Evolutionary conservation across 306 rosid species (phyloP).

Genomic region (Cucumis melo): DNA sequence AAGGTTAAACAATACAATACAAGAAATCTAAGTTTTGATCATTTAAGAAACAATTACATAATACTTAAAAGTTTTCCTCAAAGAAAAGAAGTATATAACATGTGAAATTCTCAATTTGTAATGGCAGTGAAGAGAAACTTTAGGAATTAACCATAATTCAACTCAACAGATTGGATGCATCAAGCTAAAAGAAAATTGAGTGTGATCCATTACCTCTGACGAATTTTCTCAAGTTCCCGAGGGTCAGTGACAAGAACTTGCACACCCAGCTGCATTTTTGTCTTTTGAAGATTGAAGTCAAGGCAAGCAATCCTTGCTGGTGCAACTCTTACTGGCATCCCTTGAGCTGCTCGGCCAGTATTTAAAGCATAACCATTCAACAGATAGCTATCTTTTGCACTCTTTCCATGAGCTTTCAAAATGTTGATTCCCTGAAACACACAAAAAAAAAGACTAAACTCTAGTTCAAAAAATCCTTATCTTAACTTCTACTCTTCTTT

Average conservation of each 20-base stretch:
- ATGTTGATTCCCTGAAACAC: slow-evolving; percentile 66
- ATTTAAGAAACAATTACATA: background rate
- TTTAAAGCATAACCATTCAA: slow-evolving; percentile 91
- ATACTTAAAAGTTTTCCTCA: background rate
- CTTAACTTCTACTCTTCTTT: background rate
- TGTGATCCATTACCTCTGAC: slow-evolving; percentile 49
- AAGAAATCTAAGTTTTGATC: background rate
- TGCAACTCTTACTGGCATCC: slow-evolving; percentile 87
- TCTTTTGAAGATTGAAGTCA: slow-evolving; percentile 96
- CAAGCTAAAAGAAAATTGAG: background rate
- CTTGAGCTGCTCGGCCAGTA: slow-evolving; percentile 96
- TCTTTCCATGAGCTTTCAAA: slow-evolving; percentile 95
- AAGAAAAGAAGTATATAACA: background rate
- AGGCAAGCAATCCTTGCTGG: slow-evolving; percentile 95
- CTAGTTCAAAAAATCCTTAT: background rate
- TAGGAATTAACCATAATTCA: background rate
- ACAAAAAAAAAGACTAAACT: background rate
- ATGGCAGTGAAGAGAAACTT: background rate
- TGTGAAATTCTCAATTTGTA: background rate
- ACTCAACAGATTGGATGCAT: background rate
- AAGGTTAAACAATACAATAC: background rate
- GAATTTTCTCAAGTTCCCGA: slow-evolving; percentile 92
- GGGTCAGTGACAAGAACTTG: slow-evolving; percentile 89
- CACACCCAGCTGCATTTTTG: slow-evolving; percentile 98
- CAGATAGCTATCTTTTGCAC: slow-evolving; percentile 83